These are phyloP conservation scores for Polyrhizophydium stewartii DNA, from an alignment of 371 early-diverging fungal genomes.

Conservation along the genomic window DNA sequence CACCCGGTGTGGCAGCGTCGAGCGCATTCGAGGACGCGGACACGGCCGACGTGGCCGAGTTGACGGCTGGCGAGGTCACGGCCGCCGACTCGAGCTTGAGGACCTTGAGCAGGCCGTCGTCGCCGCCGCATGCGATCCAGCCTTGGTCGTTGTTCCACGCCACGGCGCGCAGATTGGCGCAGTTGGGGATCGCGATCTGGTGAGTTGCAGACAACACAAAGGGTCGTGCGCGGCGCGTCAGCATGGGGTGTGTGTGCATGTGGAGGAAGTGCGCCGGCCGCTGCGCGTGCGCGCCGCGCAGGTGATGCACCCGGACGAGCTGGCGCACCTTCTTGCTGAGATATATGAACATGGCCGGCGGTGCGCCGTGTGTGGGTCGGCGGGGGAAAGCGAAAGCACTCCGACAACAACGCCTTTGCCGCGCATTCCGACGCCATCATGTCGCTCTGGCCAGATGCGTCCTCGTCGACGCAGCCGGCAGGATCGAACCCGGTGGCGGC, in stretches of 20 bases:
- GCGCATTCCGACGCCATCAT: too few species aligned
- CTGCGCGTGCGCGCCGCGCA: too few species aligned
- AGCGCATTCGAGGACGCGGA: conserved; percentile 5
- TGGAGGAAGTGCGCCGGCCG: too few species aligned
- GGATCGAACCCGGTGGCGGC: too few species aligned
- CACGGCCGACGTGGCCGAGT: neutral
- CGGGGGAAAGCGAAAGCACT: too few species aligned
- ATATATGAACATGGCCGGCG: conserved; percentile 26
- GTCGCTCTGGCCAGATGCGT: too few species aligned
- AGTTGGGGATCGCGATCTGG: conserved; percentile 54
- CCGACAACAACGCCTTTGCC: too few species aligned
- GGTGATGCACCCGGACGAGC: neutral
- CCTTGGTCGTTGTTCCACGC: conserved; percentile 56
- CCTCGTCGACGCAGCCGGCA: too few species aligned
- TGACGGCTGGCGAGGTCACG: conserved; percentile 6
- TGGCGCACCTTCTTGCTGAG: conserved; percentile 29
- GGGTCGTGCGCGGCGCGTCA: too few species aligned
- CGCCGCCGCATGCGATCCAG: conserved; percentile 57
- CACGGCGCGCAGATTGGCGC: conserved; percentile 38
- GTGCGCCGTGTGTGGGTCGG: too few species aligned
- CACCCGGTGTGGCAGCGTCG: neutral
- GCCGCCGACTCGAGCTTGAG: conserved; percentile 39
- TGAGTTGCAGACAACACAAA: too few species aligned
- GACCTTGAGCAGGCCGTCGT: conserved; percentile 51
- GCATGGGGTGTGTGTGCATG: too few species aligned